These are phyloP conservation scores for Rhodofomes roseus DNA, from an alignment of 1,284 basidiomycete species.

Conservation along the genomic window DNA sequence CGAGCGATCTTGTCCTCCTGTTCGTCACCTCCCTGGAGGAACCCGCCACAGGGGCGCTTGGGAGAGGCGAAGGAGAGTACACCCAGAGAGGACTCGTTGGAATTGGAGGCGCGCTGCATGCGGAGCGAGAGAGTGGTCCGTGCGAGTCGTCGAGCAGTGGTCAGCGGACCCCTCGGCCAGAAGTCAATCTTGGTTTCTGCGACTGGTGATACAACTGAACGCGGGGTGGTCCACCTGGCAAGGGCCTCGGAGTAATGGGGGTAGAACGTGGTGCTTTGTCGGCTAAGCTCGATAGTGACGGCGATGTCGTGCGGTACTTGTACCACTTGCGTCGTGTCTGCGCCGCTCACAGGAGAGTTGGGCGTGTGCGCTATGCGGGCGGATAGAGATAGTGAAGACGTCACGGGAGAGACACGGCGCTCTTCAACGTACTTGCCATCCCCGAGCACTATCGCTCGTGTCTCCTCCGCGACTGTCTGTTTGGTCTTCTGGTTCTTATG, in stretches of 20 bases:
- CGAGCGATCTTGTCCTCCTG: slow-evolving; percentile 45
- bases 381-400: slow-evolving; percentile 20
- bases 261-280: slow-evolving; percentile 38
- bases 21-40: slow-evolving; percentile 43
- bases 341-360: neutral
- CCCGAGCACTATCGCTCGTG: slow-evolving; percentile 37
- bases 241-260: slow-evolving; percentile 35
- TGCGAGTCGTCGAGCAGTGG: slow-evolving; percentile 29
- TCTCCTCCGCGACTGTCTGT: slow-evolving; percentile 34
- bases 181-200: slow-evolving; percentile 29
- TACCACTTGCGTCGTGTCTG: neutral
- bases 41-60: slow-evolving; percentile 44
- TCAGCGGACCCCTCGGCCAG: slow-evolving; percentile 28
- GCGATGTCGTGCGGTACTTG: slow-evolving; percentile 34
- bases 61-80: slow-evolving; percentile 45
- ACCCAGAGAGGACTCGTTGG: slow-evolving; percentile 33
- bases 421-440: slow-evolving; percentile 45
- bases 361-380: slow-evolving; percentile 10
- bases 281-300: slow-evolving; percentile 33
- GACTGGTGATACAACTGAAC: slow-evolving; percentile 9
- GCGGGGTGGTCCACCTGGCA: slow-evolving; percentile 29
- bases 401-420: slow-evolving; percentile 23
- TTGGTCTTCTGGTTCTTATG: neutral
- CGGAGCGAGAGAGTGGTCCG: slow-evolving; percentile 15
- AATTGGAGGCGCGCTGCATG: slow-evolving; percentile 11